A percentile compares a stretch with the other conserved stretches of the same genome.
Evolutionary conservation across 2,329 filamentous ascomycete species (phyloP).

Genomic region (Dothistroma pini): DNA sequence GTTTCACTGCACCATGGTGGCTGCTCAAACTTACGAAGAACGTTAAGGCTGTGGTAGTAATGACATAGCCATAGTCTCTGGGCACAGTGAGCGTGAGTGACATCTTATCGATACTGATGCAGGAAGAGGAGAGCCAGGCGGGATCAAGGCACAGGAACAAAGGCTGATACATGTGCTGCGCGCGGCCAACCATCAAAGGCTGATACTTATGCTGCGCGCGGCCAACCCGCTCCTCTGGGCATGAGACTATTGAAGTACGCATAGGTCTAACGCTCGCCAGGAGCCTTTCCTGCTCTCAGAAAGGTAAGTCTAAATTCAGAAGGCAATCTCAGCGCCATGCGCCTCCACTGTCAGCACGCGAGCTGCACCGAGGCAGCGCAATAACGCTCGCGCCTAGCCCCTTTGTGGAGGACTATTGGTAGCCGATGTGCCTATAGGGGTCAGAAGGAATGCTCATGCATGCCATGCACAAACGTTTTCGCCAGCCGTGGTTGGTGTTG

Average conservation of each 20-base stretch:
- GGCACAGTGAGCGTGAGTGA: slow-evolving; percentile 42
- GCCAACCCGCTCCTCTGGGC: not conserved
- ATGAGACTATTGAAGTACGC: not conserved
- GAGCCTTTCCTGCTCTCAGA: not conserved
- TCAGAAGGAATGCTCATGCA: not conserved
- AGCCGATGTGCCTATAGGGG: not conserved
- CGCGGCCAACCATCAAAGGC: not conserved
- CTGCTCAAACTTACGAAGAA: slow-evolving; percentile 41
- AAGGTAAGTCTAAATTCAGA: slow-evolving; percentile 3
- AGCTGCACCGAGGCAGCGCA: not conserved
- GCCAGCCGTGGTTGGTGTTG: not conserved
- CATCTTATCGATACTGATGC: slow-evolving; percentile 12
- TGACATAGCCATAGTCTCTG: slow-evolving; percentile 53
- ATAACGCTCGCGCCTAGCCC: not conserved
- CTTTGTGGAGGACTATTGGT: not conserved
- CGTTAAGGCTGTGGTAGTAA: slow-evolving; percentile 52
- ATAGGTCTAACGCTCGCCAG: not conserved
- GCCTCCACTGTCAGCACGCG: slow-evolving; percentile 1
- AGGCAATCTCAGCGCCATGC: slow-evolving; percentile 9
- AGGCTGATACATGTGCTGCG: not conserved
- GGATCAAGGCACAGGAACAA: not conserved
- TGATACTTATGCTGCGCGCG: not conserved
- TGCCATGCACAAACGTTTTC: not conserved
- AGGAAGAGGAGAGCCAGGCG: not conserved
- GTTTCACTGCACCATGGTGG: not conserved